Evolutionary conservation across 495 filamentous ascomycete species (phyloP).

Genomic region (Podospora anserina): DNA sequence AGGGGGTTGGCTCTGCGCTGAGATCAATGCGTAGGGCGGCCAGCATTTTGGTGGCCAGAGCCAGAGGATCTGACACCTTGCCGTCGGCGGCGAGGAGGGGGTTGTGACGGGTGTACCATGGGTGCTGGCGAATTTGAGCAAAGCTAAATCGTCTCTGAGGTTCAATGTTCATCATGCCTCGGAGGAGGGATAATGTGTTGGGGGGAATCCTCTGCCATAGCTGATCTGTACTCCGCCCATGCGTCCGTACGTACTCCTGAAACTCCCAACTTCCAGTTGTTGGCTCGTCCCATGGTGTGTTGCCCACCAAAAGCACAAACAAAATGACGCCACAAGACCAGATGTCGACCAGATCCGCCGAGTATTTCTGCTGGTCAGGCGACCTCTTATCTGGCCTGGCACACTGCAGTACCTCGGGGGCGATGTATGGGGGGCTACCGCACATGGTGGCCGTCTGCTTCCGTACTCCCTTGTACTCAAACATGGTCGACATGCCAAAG

Average conservation of each 20-base stretch:
- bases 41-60: slow-evolving; percentile 88
- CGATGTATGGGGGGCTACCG: slow-evolving; percentile 95
- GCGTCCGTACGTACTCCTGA: slow-evolving; percentile 75
- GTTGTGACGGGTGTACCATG: slow-evolving; percentile 90
- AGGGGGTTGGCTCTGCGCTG: slow-evolving; percentile 59
- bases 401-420: slow-evolving; percentile 77
- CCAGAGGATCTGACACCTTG: slow-evolving; percentile 71
- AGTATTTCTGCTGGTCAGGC: slow-evolving; percentile 64
- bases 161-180: slow-evolving; percentile 90
- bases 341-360: slow-evolving; percentile 81
- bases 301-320: slow-evolving; percentile 91
- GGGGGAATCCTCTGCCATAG: slow-evolving; percentile 79
- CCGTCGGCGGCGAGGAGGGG: slow-evolving; percentile 70
- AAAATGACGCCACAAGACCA: slow-evolving; percentile 97
- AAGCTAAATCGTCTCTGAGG: slow-evolving; percentile 75
- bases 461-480: slow-evolving; percentile 76
- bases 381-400: slow-evolving; percentile 43
- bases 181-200: slow-evolving; percentile 78
- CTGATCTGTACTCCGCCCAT: slow-evolving; percentile 75
- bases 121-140: slow-evolving; percentile 83
- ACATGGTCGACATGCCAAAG: slow-evolving; percentile 93
- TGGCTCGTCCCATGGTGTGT: slow-evolving; percentile 97
- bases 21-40: slow-evolving; percentile 92
- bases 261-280: slow-evolving; percentile 76
- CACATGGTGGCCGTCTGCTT: slow-evolving; percentile 85